Evolutionary conservation across 345 rosid genomes (phyloP), one percentile per base, ranked within the genome.

Genomic region (Acer saccharum): DNA sequence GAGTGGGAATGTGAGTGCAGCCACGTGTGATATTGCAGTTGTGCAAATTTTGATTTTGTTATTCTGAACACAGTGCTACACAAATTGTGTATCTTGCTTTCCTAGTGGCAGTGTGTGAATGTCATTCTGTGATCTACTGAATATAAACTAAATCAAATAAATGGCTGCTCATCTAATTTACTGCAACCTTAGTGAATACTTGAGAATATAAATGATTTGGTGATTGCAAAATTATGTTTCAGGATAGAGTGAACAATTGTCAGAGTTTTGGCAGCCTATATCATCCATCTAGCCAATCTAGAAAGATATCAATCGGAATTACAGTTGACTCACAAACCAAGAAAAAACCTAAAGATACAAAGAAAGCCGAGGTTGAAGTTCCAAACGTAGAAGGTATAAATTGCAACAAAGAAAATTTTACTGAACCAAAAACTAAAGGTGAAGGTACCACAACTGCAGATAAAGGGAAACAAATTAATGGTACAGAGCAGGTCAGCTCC

Each of bases 231-330:
- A 66, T 44, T 62, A 17, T 82, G 44, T 86, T 82, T 80, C 89
- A 94, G 94, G 85, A 83, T 78, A 84, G 68, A 70, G 85, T 87
- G 90, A 88, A 84, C 48, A 87, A 85, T 13, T 76, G 79, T 70
- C 90, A 87, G 57, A 94, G 93, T 81, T 83, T 82, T 72, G 92
- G 91, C 75, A 88, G 90, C 79, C 79, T 80, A 80, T 84, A 65
- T 77, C 85, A 63, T 77, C 92, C 85, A 25, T 86, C 89, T 67
- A 92, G 94, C 82, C 98, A 93, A 69, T 80, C 89, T 41, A 89
- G 94, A 78, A 96, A 96, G 89, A 86, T 92, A 35, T 94, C 97
- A 27, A 88, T 96, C 43, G 99, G 99, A 82, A 85, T 96, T 76
- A 71, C 81, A 82, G 80, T 77, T 10, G 94, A 89, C 78, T 79